A percentile compares a stretch with the other conserved stretches of the same genome.
phyloP scores from a whole-genome alignment of 805 yeast species.

The Saturnispora bothae region DNA sequence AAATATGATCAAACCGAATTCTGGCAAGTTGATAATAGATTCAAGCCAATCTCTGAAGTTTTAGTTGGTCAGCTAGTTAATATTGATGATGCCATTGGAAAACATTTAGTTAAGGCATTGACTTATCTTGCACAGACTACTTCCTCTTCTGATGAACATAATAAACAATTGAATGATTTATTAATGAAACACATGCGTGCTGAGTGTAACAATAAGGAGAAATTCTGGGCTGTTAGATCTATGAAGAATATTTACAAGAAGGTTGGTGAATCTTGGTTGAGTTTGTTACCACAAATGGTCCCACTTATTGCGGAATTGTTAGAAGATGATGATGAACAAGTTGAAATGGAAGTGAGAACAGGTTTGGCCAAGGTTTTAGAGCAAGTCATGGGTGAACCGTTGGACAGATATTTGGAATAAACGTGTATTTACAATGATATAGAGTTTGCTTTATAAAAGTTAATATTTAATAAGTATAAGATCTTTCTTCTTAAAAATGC shows the following conservation, averaged over 20 bases:
- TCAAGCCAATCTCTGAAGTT: slow-evolving; percentile 55
- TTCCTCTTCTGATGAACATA: slow-evolving; percentile 57
- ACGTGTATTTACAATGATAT: background rate
- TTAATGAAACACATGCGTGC: slow-evolving; percentile 61
- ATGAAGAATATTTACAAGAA: slow-evolving; percentile 76
- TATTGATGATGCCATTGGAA: slow-evolving; percentile 68
- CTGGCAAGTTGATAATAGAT: slow-evolving; percentile 85
- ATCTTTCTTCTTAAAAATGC: too few relatives aligned
- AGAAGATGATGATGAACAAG: slow-evolving; percentile 92
- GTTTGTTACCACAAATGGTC: slow-evolving; percentile 83
- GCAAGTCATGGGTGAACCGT: slow-evolving; percentile 86
- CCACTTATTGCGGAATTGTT: slow-evolving; percentile 91
- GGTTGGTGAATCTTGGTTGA: slow-evolving; percentile 91
- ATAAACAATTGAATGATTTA: slow-evolving; percentile 59
- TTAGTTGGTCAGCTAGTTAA: slow-evolving; percentile 56
- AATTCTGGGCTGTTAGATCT: slow-evolving; percentile 70
- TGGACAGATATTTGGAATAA: slow-evolving; percentile 62
- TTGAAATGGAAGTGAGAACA: slow-evolving; percentile 81
- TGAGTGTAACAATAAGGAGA: slow-evolving; percentile 44
- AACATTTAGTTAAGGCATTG: slow-evolving; percentile 69
- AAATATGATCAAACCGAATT: slow-evolving; percentile 87
- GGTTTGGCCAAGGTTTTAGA: slow-evolving; percentile 89
- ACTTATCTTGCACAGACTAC: slow-evolving; percentile 60
- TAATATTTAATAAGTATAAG: too few relatives aligned
- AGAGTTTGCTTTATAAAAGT: too few relatives aligned